A percentile compares a stretch with the other conserved stretches of the same genome.
Evolutionary conservation across 2,329 filamentous ascomycete genomes (phyloP).

Genomic region (Epichloe scottii): DNA sequence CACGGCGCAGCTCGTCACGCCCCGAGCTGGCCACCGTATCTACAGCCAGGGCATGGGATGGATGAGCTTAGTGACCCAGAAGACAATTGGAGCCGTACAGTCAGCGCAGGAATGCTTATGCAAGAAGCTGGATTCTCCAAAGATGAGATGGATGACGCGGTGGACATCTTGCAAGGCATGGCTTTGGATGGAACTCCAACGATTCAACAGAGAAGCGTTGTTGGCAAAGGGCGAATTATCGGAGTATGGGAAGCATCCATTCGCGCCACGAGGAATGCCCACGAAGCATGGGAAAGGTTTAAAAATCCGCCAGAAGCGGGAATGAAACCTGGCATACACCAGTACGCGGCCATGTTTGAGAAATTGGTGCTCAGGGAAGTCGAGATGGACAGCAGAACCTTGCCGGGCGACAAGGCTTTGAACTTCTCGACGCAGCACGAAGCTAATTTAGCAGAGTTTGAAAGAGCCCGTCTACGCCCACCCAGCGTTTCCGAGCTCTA

Average conservation of each 20-base stretch:
- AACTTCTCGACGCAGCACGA: conserved; percentile 24
- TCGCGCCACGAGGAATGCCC: conserved; percentile 44
- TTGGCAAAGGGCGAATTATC: conserved; percentile 10
- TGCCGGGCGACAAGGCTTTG: conserved; percentile 50
- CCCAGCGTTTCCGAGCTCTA: conserved; percentile 49
- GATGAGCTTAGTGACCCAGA: conserved; percentile 40
- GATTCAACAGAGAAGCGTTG: conserved; percentile 32
- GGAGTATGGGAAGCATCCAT: conserved; percentile 42
- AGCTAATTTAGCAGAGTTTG: conserved; percentile 49
- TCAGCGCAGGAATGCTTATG: conserved; percentile 40
- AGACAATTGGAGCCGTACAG: conserved; percentile 40
- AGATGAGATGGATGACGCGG: conserved; percentile 31
- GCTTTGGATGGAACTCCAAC: conserved; percentile 39
- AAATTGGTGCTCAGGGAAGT: conserved; percentile 33
- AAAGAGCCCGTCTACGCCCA: conserved; percentile 47
- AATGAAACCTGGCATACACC: conserved; percentile 24
- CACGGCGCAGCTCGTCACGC: conserved; percentile 35
- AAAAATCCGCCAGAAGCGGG: conserved; percentile 22
- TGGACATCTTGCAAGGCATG: conserved; percentile 41
- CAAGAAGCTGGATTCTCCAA: conserved; percentile 43
- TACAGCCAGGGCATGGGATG: conserved; percentile 43
- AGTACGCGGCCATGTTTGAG: conserved; percentile 49
- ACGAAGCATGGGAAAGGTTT: conserved; percentile 47
- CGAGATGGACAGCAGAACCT: conserved; percentile 14
- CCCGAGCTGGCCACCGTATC: conserved; percentile 48